Base-by-base conservation (phyloP, 2,329 filamentous ascomycete genomes). In the Atkinsonella texensis region DNA sequence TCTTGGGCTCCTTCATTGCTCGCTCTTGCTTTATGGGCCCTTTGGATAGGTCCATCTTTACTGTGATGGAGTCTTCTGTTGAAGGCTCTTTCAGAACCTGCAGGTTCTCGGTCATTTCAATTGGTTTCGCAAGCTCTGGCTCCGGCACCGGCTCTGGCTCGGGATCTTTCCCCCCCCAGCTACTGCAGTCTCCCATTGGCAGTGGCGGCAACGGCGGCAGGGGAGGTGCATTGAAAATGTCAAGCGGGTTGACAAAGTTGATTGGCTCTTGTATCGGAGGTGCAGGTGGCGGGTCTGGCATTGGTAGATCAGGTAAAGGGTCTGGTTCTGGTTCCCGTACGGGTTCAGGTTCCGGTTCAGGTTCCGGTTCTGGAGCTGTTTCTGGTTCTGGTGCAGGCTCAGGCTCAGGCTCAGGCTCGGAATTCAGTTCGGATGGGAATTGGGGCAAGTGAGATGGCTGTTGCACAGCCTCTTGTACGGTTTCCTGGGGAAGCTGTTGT, bases 181-280 rank as follows among this genome's bases (percentile, higher is more conserved):
- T 41, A 3, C 59, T 57, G 0, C 53, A 50, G 17, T 57, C 58
- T 1, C 59, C 56, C 56, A 61, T 60, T 10, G 56, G 48, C 8
- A 60, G 47, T n/a, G 62, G 58, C 9, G 59, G 60, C 18, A 59
- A 55, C 1, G 61, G 57, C 33, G 58, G 57, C 2, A 61, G 58
- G 20, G 58, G 57, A 5, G 65, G 65, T 11, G 63, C 55, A 41
- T 62, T 62, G 45, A 69, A 65, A 17, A 70, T 68, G 45, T 69
- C 65, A 51, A 68, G 65, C 41, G 68, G 56, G 42, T 68, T 70
- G 38, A 70, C 68, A 56, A 65, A 70, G 44, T 66, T 60, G 48
- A 63, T 46, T 15, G 54, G 52, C 35, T 59, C 52, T 17, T 48
- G 52, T 32, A 50, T 35, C 10, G 53, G 47, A 46, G 51, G 47